Evolutionary conservation across 257 asterid genomes (phyloP), one percentile per base, ranked within the genome.

Genomic region (Paulownia fortunei): DNA sequence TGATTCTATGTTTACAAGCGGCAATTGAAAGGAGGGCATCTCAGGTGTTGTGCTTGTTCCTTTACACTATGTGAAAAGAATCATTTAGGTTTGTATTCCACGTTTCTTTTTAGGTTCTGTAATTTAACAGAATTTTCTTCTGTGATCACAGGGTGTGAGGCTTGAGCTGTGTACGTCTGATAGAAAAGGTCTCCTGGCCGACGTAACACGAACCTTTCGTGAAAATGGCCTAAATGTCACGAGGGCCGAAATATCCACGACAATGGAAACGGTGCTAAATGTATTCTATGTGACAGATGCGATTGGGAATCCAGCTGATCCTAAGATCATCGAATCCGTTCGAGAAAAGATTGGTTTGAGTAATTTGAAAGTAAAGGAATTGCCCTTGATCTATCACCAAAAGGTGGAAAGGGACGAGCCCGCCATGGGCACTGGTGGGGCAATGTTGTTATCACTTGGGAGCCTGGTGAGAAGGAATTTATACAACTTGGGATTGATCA

Each of bases 151-250:
- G 96, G 97, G 97, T 55, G 88, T 85, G 58, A 90, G 88, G 85
- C 82, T 92, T 36, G 96, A 92, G 85, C 91, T 92, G 0, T 80
- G 89, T 55, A 74, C 90, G 0, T 24, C 78, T 0, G 97, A 92
- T 46, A 79, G 86, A 61, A 79, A 70, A 44, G 94, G 96, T 3
- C 81, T 92, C 7, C 79, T 92, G 32, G 97, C 97, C 5, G 92
- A 90, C 0, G 97, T 92, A 30, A 92, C 87, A 2, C 72, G 97
- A 80, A 92, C 94, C 63, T 90, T 92, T 65, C 88, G 97, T 0
- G 97, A 92, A 51, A 92, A 87, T 24, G 94, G 92, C n/a, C 74
- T 92, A 16, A 90, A 92, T 13, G 91, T 92, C 69, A 86, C 94
- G 0, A 87, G 91, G 64, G 96, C 96, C 0, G 97, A 92, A 89